Evolutionary conservation across 1,284 basidiomycete species (phyloP), one percentile per base, ranked within the genome.

Genomic region (Apiotrichum mycotoxinovorans): DNA sequence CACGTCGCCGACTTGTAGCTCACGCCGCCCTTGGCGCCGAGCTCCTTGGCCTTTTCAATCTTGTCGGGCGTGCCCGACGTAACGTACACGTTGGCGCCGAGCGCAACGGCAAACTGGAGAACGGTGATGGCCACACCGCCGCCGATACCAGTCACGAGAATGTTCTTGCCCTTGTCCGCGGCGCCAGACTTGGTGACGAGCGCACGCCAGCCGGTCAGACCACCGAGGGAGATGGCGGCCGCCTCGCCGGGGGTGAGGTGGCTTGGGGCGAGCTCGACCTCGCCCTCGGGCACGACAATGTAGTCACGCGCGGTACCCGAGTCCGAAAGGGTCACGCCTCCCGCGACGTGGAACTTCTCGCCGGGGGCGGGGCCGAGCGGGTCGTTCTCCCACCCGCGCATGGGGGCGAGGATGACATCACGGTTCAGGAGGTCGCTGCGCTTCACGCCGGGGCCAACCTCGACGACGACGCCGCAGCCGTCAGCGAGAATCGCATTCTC

Each of bases 121-220:
- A 56, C 51, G 3, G 38, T 33, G 23, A 61, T 56, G 14, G 60
- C 60, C 25, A 61, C 60, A 11, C 60, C 60, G 23, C 60, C 60
- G 46, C 60, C 60, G 25, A 61, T 61, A 10, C 60, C 60, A 0
- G 60, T 61, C 30, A 61, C 50, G 37, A 61, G 60, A 15, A 61
- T 43, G 53, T 61, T 61, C 50, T 58, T 54, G 46, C 60, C 60
- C 25, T 11, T 7, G 30, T 51, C 26, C 3, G 56, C 56, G 9
- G 60, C 60, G 10, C 56, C 60, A 0, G 51, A 50, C 51, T 61
- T 61, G 45, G 56, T 55, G 23, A 56, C 46, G 47, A 61, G 41
- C 33, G 60, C 60, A 26, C 60, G 60, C 56, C 56, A 61, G 27
- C 53, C 60, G 3, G 60, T 61, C 3, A 61, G 40, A 22, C 60